A percentile compares a stretch with the other conserved stretches of the same genome.
These are phyloP conservation scores for Saccharomyces paradoxus DNA, from an alignment of 805 yeast genomes.

Conservation along the genomic window DNA sequence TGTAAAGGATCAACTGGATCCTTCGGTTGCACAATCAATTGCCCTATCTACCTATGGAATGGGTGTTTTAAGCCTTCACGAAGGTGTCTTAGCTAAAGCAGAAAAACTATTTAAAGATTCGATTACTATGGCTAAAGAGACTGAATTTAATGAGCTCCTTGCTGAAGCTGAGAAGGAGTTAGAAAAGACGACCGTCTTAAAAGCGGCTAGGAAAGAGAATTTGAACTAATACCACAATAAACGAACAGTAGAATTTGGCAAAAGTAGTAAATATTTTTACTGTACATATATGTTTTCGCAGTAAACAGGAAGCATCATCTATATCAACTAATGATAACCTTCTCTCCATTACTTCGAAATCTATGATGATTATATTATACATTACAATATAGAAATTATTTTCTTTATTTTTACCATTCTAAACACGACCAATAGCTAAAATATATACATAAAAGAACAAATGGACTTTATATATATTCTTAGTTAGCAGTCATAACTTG, in stretches of 20 bases:
- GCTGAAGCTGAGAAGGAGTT: constrained; percentile 61
- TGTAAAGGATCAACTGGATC: constrained; percentile 32
- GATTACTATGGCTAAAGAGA: constrained; percentile 56
- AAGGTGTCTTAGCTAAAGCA: constrained; percentile 48
- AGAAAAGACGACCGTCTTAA: constrained; percentile 31
- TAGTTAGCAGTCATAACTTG: constrained; percentile 84
- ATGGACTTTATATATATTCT: constrained; percentile 5
- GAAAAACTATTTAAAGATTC: constrained; percentile 59
- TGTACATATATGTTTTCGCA: not conserved
- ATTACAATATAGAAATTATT: not conserved
- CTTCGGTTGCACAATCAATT: constrained; percentile 51
- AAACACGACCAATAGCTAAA: not conserved
- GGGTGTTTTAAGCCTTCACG: constrained; percentile 69
- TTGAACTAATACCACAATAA: not conserved
- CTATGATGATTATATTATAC: not conserved
- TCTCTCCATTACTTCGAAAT: not conserved
- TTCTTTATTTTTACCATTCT: constrained; percentile 5
- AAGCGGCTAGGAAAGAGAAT: constrained; percentile 5
- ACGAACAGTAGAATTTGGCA: not conserved
- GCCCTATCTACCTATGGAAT: constrained; percentile 79
- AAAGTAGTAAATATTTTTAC: not conserved
- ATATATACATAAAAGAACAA: constrained; percentile 4
- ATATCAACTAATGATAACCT: not conserved
- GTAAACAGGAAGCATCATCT: not conserved
- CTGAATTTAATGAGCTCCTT: constrained; percentile 55